Base-by-base conservation (phyloP, 345 rosid genomes). In the Citrus reticulata region DNA sequence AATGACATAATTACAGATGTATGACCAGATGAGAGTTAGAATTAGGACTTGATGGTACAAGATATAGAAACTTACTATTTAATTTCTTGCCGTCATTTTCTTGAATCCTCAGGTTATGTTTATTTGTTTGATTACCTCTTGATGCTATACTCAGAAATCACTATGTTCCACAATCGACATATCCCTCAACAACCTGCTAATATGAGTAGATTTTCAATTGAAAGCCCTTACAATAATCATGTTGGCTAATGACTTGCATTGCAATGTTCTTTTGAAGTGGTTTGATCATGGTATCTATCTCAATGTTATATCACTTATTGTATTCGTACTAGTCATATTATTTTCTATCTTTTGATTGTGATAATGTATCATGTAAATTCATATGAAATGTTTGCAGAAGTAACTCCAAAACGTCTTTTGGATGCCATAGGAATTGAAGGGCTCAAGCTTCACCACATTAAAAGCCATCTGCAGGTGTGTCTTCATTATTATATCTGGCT, bases 381-480 rank as follows among this genome's bases (percentile, higher is more conserved):
- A 0, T 58, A 19, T 24, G 72, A 46, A 42, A 37, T 59, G 75
- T 39, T 80, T 81, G 82, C 81, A 86, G 86, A 70, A 76, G 83
- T 86, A 65, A 79, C 84, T 13, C 86, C 86, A 0, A 83, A 70
- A 77, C 16, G 68, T 63, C 46, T 84, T 42, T 30, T 34, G n/a
- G 8, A 30, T 2, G 0, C 51, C 16, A 84, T 86, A 87, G 54
- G 69, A 46, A 46, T 84, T 0, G 20, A 61, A 3, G 85, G 89
- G 30, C 67, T 84, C 6, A 30, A 49, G 35, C 74, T 84, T 65
- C 24, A 17, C 25, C 85, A 78, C 54, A 81, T 86, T 9, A 84
- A 86, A 75, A 84, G 87, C 70, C 87, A 84, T 49, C 79, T 86
- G 7, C 85, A 83, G 68, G 83, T 83, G 19, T 68, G 49, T 76